Evolutionary conservation across 2,329 filamentous ascomycete genomes (phyloP).

Genomic region (Cladophialophora exuberans): DNA sequence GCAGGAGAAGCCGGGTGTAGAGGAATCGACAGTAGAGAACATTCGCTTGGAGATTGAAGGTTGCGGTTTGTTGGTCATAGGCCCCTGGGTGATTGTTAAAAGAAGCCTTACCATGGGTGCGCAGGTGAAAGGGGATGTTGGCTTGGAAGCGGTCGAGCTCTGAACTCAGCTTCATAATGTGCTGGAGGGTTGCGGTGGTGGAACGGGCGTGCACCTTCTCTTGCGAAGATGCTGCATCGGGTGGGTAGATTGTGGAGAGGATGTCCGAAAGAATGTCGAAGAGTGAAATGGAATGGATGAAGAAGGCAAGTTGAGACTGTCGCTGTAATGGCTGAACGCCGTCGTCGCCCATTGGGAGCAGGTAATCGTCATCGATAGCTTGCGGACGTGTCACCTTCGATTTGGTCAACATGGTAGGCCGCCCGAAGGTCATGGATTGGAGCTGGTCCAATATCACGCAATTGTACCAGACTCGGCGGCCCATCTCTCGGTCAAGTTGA

Average conservation of each 20-base stretch:
- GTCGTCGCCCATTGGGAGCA: conserved; percentile 27
- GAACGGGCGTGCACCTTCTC: neutral
- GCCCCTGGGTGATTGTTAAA: no score
- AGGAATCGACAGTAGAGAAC: conserved; percentile 1
- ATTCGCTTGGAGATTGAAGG: neutral
- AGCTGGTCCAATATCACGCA: conserved; percentile 38
- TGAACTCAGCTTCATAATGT: neutral
- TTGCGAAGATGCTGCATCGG: neutral
- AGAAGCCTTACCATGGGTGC: neutral
- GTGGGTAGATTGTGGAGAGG: conserved; percentile 27
- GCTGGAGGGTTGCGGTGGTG: neutral
- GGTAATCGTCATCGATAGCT: conserved; percentile 9
- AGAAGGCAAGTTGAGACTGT: conserved; percentile 40
- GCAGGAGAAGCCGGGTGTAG: conserved; percentile 13
- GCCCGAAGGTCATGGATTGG: conserved; percentile 19
- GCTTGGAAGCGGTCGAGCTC: neutral
- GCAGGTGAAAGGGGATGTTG: neutral
- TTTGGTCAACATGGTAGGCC: neutral
- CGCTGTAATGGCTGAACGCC: conserved; percentile 33
- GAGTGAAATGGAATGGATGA: conserved; percentile 38
- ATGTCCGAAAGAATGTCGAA: conserved; percentile 43
- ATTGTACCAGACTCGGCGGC: conserved; percentile 37
- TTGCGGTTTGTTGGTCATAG: neutral
- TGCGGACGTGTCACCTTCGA: neutral
- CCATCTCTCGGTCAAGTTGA: conserved; percentile 31